phyloP scores from a whole-genome alignment of 139 green algal genomes.

The Eudorina sp. region DNA sequence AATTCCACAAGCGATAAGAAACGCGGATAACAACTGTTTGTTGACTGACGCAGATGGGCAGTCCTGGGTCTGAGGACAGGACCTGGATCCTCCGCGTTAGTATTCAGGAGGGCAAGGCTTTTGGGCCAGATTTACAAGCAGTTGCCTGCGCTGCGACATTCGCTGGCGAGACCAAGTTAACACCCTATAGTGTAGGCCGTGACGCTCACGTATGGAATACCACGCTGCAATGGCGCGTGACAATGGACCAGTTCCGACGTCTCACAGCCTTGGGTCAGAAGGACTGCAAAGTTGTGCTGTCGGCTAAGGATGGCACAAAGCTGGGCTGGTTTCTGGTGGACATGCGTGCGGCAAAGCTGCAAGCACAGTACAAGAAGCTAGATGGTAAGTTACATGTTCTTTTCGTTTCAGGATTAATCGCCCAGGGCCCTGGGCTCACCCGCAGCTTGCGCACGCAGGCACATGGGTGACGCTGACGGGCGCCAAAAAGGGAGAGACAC shows the following conservation, averaged over 20 bases:
- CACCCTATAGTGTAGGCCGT: slow-evolving; percentile 55
- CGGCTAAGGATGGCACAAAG: slow-evolving; percentile 54
- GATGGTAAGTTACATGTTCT: no score
- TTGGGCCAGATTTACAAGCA: slow-evolving; percentile 61
- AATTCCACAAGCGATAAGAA: no score
- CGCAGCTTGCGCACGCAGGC: no score
- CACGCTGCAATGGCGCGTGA: slow-evolving; percentile 57
- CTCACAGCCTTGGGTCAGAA: slow-evolving; percentile 46
- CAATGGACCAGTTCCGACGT: slow-evolving; percentile 54
- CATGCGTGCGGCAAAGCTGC: slow-evolving; percentile 66
- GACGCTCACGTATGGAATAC: slow-evolving; percentile 63
- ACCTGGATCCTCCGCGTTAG: slow-evolving; percentile 46
- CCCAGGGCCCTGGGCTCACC: no score
- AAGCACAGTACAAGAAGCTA: slow-evolving; percentile 61
- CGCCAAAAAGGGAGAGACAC: slow-evolving; percentile 41
- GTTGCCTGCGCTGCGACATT: slow-evolving; percentile 59
- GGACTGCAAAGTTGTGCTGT: slow-evolving; percentile 60
- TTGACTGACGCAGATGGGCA: neutral
- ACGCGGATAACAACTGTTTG: neutral
- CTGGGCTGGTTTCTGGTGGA: slow-evolving; percentile 73
- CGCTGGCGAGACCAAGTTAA: slow-evolving; percentile 52
- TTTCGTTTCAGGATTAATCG: no score
- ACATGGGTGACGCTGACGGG: slow-evolving; percentile 57
- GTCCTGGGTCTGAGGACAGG: neutral
- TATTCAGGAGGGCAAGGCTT: slow-evolving; percentile 56